Evolutionary conservation across 768 basidiomycete species (phyloP).

Genomic region (Russula griseocarnosa): DNA sequence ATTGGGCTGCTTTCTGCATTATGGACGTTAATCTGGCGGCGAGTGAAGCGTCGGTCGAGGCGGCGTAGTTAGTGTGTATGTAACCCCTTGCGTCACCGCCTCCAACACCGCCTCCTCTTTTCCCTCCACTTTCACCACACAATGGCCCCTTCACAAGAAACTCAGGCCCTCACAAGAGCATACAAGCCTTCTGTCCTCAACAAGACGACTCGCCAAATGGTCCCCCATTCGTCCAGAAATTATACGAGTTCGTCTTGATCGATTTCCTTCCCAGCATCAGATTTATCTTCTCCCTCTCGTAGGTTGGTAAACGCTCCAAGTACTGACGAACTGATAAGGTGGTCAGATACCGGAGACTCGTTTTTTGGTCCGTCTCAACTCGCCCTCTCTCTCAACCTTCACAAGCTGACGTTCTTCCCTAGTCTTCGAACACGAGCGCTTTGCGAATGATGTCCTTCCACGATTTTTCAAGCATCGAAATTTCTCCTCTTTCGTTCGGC

Average conservation of each 20-base stretch:
- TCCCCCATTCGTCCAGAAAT: slow-evolving; percentile 87
- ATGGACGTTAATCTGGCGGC: slow-evolving; percentile 40
- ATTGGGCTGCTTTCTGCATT: slow-evolving; percentile 46
- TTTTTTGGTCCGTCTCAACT: slow-evolving; percentile 68
- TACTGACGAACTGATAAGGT: slow-evolving; percentile 81
- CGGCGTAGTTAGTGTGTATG: background rate
- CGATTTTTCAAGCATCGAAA: slow-evolving; percentile 98
- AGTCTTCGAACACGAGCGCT: slow-evolving; percentile 91
- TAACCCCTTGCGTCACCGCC: slow-evolving; percentile 1
- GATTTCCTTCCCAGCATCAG: slow-evolving; percentile 21
- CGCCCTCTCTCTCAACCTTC: slow-evolving; percentile 7
- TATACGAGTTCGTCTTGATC: slow-evolving; percentile 68
- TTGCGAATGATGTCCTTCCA: slow-evolving; percentile 84
- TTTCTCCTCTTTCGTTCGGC: slow-evolving; percentile 87
- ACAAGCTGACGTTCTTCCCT: slow-evolving; percentile 8
- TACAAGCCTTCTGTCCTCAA: slow-evolving; percentile 41
- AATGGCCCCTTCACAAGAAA: slow-evolving; percentile 37
- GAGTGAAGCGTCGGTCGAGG: slow-evolving; percentile 28
- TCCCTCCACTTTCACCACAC: background rate
- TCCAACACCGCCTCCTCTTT: background rate
- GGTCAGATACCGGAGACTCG: slow-evolving; percentile 87
- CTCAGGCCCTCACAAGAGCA: slow-evolving; percentile 53
- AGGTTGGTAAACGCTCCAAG: slow-evolving; percentile 91
- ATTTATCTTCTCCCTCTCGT: slow-evolving; percentile 18
- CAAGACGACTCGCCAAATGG: slow-evolving; percentile 47